Evolutionary conservation across 2,329 filamentous ascomycete genomes (phyloP).

Genomic region (Pezicula neosporulosa): DNA sequence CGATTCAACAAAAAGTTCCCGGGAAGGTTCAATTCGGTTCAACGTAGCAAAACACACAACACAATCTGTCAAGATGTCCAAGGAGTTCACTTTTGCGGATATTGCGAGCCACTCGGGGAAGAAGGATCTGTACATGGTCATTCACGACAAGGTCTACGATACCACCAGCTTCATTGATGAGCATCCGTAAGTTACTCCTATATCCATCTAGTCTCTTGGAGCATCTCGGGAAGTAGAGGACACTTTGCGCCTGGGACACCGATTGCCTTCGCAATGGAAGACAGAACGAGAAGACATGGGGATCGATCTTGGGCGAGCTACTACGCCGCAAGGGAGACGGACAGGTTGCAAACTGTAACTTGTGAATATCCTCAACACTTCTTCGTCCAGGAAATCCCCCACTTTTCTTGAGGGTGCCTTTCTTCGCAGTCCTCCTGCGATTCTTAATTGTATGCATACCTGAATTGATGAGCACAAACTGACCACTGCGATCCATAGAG

Average conservation of each 20-base stretch:
- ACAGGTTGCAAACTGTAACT: too few species aligned
- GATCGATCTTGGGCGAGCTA: neutral
- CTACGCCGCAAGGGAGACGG: neutral
- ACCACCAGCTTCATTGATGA: conserved; percentile 87
- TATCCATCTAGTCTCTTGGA: conserved; percentile 4
- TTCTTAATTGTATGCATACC: too few species aligned
- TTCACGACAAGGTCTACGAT: conserved; percentile 98
- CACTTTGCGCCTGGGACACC: neutral
- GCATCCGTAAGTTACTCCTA: conserved; percentile 69
- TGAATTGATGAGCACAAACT: conserved; percentile 1
- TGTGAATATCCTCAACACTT: neutral
- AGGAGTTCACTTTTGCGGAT: conserved; percentile 68
- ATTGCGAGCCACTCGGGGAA: conserved; percentile 84
- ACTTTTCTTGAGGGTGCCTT: neutral
- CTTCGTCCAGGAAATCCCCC: neutral
- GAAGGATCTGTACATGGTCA: conserved; percentile 87
- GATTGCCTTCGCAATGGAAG: neutral
- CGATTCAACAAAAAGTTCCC: too few species aligned
- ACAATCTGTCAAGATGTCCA: neutral
- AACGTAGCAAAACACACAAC: neutral
- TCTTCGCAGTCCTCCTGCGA: neutral
- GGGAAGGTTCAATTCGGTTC: too few species aligned
- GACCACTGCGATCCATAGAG: conserved; percentile 49
- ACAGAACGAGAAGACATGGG: neutral
- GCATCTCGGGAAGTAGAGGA: neutral